Base-by-base conservation (phyloP, 768 basidiomycete species). In the Leccinum olivaceopallidum region DNA sequence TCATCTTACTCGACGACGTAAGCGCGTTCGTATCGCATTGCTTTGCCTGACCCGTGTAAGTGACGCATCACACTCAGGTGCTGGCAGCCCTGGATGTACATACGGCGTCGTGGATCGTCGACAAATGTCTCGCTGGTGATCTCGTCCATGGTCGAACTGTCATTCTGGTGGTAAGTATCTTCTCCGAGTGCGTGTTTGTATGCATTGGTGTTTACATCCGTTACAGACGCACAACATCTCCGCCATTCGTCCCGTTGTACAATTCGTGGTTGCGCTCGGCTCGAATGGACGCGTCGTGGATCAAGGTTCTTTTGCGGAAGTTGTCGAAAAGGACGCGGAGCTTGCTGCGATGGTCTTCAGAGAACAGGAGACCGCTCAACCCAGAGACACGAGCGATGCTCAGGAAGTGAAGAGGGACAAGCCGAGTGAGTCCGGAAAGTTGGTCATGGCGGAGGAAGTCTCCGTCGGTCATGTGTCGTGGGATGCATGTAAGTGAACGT, bases 81-180 rank as follows among this genome's bases (percentile, higher is more conserved):
- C 22, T 56, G 36, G 53, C 53, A 10, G 57, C 53, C 14, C n/a
- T 58, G 51, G 57, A 58, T 7, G 53, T 58, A 16, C 53, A 58
- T 22, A 58, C 53, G 6, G 37, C 28, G 5, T 58, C 57, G 20
- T 58, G 57, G 57, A 58, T 58, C 4, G 53, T 58, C 36, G 30
- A 58, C 14, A 58, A 55, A 20, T 58, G 53, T 18, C 24, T 58
- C 1, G 26, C 36, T 3, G 53, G 57, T 0, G 53, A 58, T 24
- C 37, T 56, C 37, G 37, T 42, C 6, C 57, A 42, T 42, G 53
- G 57, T 42, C 37, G 57, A 12, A 58, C 37, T 22, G 37, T 58
- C 28, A 58, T 58, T 55, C n/a, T 58, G n/a, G 57, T 58, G 57
- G 57, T 32, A 16, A 56, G 37, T 39, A 36, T 16, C n/a, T 14